A percentile compares a stretch with the other conserved stretches of the same genome.
phyloP scores from a whole-genome alignment of 768 basidiomycete species.

The Macrolepiota albuminosa region DNA sequence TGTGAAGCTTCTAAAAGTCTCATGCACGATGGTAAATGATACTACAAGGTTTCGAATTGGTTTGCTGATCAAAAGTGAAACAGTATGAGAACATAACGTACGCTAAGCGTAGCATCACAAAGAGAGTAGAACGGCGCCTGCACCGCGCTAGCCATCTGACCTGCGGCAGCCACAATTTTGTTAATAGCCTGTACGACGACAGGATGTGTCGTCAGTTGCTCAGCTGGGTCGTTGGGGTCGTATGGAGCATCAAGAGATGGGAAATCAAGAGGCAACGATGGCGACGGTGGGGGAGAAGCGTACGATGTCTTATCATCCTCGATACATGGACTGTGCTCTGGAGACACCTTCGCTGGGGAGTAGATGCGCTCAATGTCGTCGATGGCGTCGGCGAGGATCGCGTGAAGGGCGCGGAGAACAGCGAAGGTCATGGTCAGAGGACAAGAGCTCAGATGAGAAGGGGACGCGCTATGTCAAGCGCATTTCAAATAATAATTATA shows the following conservation, averaged over 20 bases:
- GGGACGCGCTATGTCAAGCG: background rate
- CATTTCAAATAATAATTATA: slow-evolving; percentile 14
- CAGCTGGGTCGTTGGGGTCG: slow-evolving; percentile 41
- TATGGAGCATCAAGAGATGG: slow-evolving; percentile 50
- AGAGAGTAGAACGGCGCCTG: slow-evolving; percentile 67
- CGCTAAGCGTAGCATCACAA: slow-evolving; percentile 69
- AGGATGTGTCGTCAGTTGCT: slow-evolving; percentile 56
- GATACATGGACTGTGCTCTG: slow-evolving; percentile 1
- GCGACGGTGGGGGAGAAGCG: slow-evolving; percentile 29
- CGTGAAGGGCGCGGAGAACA: slow-evolving; percentile 56
- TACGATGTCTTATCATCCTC: slow-evolving; percentile 13
- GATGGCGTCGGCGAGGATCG: slow-evolving; percentile 63
- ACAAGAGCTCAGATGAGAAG: slow-evolving; percentile 1
- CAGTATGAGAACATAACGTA: slow-evolving; percentile 28
- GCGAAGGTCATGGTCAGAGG: slow-evolving; percentile 50
- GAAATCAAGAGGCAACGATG: slow-evolving; percentile 40
- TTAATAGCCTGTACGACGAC: slow-evolving; percentile 55
- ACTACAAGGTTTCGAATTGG: slow-evolving; percentile 33
- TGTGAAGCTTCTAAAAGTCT: slow-evolving; percentile 71
- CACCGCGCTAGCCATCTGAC: slow-evolving; percentile 60
- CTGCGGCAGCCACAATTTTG: slow-evolving; percentile 63
- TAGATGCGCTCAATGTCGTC: slow-evolving; percentile 65
- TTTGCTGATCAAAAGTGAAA: background rate
- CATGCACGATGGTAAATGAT: slow-evolving; percentile 71
- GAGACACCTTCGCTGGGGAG: slow-evolving; percentile 19